phyloP scores from a whole-genome alignment of 2,329 filamentous ascomycete genomes.

The Byssothecium circinans region DNA sequence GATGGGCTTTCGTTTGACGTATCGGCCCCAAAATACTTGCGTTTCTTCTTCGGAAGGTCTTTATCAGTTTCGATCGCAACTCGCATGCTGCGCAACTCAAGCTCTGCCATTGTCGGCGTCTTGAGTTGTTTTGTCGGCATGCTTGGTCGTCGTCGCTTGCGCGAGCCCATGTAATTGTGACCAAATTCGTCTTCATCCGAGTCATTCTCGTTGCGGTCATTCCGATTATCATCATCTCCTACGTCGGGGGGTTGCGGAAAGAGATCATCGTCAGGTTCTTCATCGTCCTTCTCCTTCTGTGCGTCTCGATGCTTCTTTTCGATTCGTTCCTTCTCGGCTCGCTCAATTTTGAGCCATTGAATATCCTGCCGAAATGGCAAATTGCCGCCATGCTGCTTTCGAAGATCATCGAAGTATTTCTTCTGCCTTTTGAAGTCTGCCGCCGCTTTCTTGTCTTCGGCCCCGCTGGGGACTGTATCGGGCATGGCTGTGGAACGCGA shows the following conservation, averaged over 20 bases:
- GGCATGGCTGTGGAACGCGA: too few species aligned
- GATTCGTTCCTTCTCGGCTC: constrained; percentile 17
- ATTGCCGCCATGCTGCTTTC: constrained; percentile 14
- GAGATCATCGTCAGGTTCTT: too few species aligned
- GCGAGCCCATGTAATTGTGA: too few species aligned
- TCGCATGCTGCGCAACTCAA: too few species aligned
- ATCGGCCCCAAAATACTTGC: not conserved
- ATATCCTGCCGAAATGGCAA: constrained; percentile 29
- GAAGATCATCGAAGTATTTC: constrained; percentile 22
- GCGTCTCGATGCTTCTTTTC: constrained; percentile 19
- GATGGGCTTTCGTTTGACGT: not conserved
- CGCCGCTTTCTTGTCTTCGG: constrained; percentile 10
- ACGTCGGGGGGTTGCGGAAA: too few species aligned
- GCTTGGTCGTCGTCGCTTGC: too few species aligned
- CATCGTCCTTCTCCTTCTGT: constrained; percentile 11
- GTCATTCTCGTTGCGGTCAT: too few species aligned
- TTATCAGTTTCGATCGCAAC: constrained; percentile 28
- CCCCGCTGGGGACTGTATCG: too few species aligned
- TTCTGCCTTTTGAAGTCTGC: constrained; percentile 22
- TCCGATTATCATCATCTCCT: too few species aligned
- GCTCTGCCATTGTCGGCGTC: constrained; percentile 34
- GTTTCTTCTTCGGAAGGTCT: constrained; percentile 24
- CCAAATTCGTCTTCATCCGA: too few species aligned
- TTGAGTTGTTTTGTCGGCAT: too few species aligned
- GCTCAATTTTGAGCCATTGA: constrained; percentile 30